Percentiles rank a stretch among this genome's conserved stretches.
Evolutionary conservation across 768 basidiomycete species (phyloP).

Genomic region (Phanerochaete sordida): DNA sequence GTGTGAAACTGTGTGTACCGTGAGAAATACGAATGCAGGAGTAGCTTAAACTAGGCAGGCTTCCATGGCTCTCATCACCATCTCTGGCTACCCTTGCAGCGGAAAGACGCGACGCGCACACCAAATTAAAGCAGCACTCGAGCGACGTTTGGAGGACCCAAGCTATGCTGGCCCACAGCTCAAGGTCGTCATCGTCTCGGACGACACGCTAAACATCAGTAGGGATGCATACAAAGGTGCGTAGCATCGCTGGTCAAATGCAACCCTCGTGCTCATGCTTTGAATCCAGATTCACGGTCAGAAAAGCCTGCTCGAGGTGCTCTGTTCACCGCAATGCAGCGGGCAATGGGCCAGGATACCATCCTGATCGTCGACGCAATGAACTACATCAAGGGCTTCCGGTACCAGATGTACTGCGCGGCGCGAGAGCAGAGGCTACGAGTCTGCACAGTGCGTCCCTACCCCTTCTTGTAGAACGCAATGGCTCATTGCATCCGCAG

Average conservation of each 20-base stretch:
- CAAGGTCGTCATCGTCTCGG: slow-evolving; percentile 57
- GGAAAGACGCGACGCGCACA: slow-evolving; percentile 78
- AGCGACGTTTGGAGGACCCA: slow-evolving; percentile 44
- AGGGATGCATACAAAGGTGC: slow-evolving; percentile 74
- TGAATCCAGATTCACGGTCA: slow-evolving; percentile 56
- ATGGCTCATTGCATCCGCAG: slow-evolving; percentile 35
- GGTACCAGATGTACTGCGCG: slow-evolving; percentile 97
- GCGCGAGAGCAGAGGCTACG: slow-evolving; percentile 84
- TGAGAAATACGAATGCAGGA: background rate
- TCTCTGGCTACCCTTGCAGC: slow-evolving; percentile 83
- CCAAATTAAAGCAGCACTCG: slow-evolving; percentile 60
- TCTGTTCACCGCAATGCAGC: slow-evolving; percentile 78
- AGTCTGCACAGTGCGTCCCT: slow-evolving; percentile 73
- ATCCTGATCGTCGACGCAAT: slow-evolving; percentile 87
- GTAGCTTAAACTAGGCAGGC: background rate
- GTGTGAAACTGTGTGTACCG: background rate
- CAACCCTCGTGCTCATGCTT: background rate
- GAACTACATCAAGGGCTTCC: slow-evolving; percentile 98
- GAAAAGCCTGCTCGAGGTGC: slow-evolving; percentile 89
- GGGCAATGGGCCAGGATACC: slow-evolving; percentile 65
- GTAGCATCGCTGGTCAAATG: slow-evolving; percentile 16
- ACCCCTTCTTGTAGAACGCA: background rate
- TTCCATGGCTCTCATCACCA: slow-evolving; percentile 86
- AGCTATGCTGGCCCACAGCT: slow-evolving; percentile 50
- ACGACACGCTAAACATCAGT: slow-evolving; percentile 62